Percentiles rank a stretch among this genome's conserved stretches.
phyloP scores from a whole-genome alignment of 495 filamentous ascomycete genomes.

The Pseudotulostoma volvatum region DNA sequence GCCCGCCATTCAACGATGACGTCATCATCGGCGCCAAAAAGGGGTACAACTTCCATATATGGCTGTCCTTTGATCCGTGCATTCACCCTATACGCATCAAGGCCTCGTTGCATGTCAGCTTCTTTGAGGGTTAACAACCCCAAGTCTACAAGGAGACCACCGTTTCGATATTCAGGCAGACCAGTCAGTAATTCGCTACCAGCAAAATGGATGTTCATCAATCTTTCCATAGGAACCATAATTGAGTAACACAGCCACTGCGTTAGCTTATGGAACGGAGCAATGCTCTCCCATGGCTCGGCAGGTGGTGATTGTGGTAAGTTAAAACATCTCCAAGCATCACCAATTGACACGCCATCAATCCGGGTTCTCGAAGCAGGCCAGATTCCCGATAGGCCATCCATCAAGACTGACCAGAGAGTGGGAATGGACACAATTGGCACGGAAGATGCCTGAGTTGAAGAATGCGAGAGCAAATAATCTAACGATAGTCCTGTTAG shows the following conservation, averaged over 20 bases:
- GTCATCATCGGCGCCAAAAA: conserved; percentile 48
- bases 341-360: conserved; percentile 75
- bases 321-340: conserved; percentile 81
- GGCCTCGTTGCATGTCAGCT: conserved; percentile 40
- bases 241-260: conserved; percentile 63
- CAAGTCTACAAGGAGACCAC: conserved; percentile 50
- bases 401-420: conserved; percentile 78
- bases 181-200: conserved; percentile 48
- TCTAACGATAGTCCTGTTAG: conserved; percentile 33
- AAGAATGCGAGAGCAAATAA: conserved; percentile 79
- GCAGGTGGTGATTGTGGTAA: conserved; percentile 60
- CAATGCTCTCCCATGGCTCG: conserved; percentile 78
- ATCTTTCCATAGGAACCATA: conserved; percentile 50
- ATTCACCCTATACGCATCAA: conserved; percentile 57
- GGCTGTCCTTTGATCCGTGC: conserved; percentile 58
- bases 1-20: conserved; percentile 60
- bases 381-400: conserved; percentile 79
- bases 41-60: conserved; percentile 48
- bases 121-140: conserved; percentile 45
- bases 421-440: conserved; percentile 84
- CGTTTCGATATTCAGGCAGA: conserved; percentile 54
- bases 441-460: conserved; percentile 70
- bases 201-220: conserved; percentile 47
- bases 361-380: conserved; percentile 75
- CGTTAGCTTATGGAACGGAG: conserved; percentile 68